Evolutionary conservation across 768 basidiomycete genomes (phyloP).

Genomic region (Tubosaeta sp.): DNA sequence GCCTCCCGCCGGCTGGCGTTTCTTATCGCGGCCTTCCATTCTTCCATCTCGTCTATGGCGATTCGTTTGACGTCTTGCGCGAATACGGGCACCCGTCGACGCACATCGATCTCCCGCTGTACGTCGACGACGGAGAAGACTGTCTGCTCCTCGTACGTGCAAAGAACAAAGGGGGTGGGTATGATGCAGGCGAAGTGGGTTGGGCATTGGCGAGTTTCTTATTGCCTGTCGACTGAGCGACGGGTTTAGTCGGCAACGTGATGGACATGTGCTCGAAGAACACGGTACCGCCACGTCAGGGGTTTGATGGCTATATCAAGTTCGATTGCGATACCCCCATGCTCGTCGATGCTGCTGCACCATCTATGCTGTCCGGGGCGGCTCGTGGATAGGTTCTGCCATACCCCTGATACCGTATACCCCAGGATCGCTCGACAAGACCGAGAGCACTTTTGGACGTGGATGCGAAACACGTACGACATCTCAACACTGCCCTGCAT

Average conservation of each 20-base stretch:
- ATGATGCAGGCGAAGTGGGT: conserved; percentile 48
- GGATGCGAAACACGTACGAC: conserved; percentile 1
- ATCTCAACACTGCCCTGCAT: neutral
- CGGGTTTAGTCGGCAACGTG: conserved; percentile 1
- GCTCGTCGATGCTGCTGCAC: too few relatives aligned
- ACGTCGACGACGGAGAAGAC: conserved; percentile 74
- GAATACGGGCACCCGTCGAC: conserved; percentile 78
- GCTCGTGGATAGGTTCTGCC: neutral
- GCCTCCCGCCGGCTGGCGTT: conserved; percentile 57
- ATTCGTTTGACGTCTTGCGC: conserved; percentile 62
- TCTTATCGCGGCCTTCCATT: conserved; percentile 74
- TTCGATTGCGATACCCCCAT: conserved; percentile 13
- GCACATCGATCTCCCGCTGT: conserved; percentile 68
- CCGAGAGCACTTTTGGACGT: neutral
- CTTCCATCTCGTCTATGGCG: conserved; percentile 61
- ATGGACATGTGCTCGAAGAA: conserved; percentile 2
- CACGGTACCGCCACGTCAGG: neutral
- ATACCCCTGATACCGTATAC: neutral
- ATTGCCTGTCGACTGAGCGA: conserved; percentile 46
- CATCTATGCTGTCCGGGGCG: conserved; percentile 10
- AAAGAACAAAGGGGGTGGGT: conserved; percentile 20
- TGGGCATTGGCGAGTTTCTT: conserved; percentile 85
- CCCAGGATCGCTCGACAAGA: conserved; percentile 5
- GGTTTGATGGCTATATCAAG: conserved; percentile 1
- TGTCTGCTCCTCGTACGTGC: conserved; percentile 73